Base-by-base conservation (phyloP, 208 protist genomes). In the Trypanosoma lewisi region DNA sequence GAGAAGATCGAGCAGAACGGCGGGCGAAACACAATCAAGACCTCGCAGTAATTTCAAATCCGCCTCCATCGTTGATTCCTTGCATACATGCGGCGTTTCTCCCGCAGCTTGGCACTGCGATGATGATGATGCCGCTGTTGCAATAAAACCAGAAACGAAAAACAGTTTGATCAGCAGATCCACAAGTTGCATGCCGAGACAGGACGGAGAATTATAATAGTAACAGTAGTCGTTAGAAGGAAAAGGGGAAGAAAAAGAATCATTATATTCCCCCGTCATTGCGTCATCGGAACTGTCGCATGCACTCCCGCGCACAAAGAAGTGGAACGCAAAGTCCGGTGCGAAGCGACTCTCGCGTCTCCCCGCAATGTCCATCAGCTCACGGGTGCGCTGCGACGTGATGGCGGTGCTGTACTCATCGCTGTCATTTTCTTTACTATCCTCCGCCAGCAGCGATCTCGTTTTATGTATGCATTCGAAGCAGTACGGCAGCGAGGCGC, bases 241-340 rank as follows among this genome's bases (percentile, higher is more conserved):
- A n/a, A n/a, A n/a, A n/a, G n/a, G n/a, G n/a, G n/a, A n/a, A n/a
- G n/a, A n/a, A n/a, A n/a, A n/a, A n/a, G n/a, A n/a, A n/a, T n/a
- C n/a, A n/a, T n/a, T n/a, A n/a, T n/a, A n/a, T n/a, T 51, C 36
- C 7, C 36, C 36, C 9, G 9, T 41, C 9, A 14, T 41, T 16
- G 14, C 14, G 14, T 16, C 7, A 41, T 41, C 36, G 36, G 36
- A 7, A 23, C n/a, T n/a, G 12, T 54, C 21, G 37, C 56, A 71
- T 14, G 44, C 28, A 30, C 39, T 17, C 6, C 57, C 66, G n/a
- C 57, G 23, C 17, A 72, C 42, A 52, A 74, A 74, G 39, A 67
- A 67, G 42, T 74, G 60, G 37, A 67, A 59, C 0, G 68, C 68
- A 49, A 74, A 74, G 19, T 67, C 62, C 17, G 49, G 52, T 2